These are phyloP conservation scores for Boletus reticuloceps DNA, from an alignment of 768 basidiomycete species.

Conservation along the genomic window DNA sequence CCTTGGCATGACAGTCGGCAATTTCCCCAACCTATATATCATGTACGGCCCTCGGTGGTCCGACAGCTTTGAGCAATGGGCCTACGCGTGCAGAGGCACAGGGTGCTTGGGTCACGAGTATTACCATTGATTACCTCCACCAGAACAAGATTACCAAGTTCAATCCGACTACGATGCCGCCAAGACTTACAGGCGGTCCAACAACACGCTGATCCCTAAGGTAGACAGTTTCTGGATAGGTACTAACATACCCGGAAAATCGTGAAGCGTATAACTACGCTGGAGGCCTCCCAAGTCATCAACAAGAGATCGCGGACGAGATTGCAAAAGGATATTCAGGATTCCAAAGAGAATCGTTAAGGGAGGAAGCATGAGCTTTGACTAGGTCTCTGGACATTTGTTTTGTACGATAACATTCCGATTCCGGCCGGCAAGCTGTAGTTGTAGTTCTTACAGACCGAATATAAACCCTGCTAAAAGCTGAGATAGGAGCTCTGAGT, in stretches of 20 bases:
- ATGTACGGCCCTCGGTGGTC: background rate
- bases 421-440: too few relatives aligned
- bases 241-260: slow-evolving; percentile 4
- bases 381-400: too few relatives aligned
- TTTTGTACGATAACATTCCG: too few relatives aligned
- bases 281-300: slow-evolving; percentile 1
- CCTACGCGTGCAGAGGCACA: too few relatives aligned
- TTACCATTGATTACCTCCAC: too few relatives aligned
- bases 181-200: background rate
- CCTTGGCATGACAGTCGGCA: background rate
- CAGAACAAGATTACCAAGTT: too few relatives aligned
- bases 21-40: background rate
- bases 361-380: too few relatives aligned
- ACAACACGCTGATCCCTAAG: slow-evolving; percentile 4
- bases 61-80: background rate
- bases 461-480: too few relatives aligned
- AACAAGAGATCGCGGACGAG: slow-evolving; percentile 10
- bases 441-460: too few relatives aligned
- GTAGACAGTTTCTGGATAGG: background rate
- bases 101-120: too few relatives aligned
- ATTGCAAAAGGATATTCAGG: background rate
- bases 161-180: slow-evolving; percentile 7
- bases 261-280: too few relatives aligned
- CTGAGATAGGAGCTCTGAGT: too few relatives aligned
- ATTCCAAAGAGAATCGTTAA: background rate